phyloP scores from a whole-genome alignment of 2,329 filamentous ascomycete species.

The Talaromyces verruculosus region DNA sequence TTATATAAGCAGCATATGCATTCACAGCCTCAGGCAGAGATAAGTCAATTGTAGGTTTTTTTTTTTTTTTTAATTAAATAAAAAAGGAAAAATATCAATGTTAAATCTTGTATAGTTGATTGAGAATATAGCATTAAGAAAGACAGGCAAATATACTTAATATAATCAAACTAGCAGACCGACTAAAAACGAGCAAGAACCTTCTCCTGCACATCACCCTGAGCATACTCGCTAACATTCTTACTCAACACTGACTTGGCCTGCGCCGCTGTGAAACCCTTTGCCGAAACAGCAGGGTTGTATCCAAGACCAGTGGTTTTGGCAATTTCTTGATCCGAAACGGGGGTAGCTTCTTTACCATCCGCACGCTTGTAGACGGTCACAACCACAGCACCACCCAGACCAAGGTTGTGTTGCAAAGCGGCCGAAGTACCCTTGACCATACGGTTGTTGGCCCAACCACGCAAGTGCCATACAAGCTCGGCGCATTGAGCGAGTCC shows the following conservation, averaged over 20 bases:
- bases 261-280: slow-evolving; percentile 80
- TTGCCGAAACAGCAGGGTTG: slow-evolving; percentile 86
- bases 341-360: slow-evolving; percentile 60
- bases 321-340: slow-evolving; percentile 65
- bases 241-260: slow-evolving; percentile 68
- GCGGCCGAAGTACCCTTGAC: slow-evolving; percentile 68
- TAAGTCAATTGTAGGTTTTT: too few relatives aligned
- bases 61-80: too few relatives aligned
- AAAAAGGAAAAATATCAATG: too few relatives aligned
- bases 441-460: slow-evolving; percentile 89
- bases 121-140: background rate
- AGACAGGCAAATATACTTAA: background rate
- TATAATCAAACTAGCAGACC: background rate
- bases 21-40: background rate
- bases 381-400: slow-evolving; percentile 87
- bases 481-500: slow-evolving; percentile 96
- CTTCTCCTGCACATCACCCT: slow-evolving; percentile 72
- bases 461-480: slow-evolving; percentile 89
- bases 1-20: background rate
- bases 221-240: slow-evolving; percentile 68
- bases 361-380: slow-evolving; percentile 87
- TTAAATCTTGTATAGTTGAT: background rate
- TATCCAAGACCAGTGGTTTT: slow-evolving; percentile 73
- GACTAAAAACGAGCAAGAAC: slow-evolving; percentile 65
- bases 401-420: slow-evolving; percentile 88